phyloP scores from a whole-genome alignment of 495 filamentous ascomycete genomes.

The Podospora bellae-mahoneyi region DNA sequence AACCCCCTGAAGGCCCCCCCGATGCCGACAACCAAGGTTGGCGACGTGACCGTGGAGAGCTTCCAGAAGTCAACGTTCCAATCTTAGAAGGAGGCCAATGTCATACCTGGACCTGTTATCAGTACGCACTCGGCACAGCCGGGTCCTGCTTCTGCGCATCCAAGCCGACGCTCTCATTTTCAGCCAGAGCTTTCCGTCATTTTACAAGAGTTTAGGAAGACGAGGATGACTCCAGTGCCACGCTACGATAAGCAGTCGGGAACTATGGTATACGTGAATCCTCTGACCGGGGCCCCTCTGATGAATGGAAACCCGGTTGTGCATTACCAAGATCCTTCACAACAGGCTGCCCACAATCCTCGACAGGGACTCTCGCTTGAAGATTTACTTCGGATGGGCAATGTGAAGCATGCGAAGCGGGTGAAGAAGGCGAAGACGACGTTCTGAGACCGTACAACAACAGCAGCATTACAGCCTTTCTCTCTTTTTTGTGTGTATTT shows the following conservation, averaged over 20 bases:
- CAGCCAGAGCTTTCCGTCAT: background rate
- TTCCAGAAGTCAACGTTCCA: slow-evolving; percentile 91
- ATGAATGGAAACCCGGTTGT: background rate
- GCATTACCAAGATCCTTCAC: background rate
- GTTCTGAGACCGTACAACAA: background rate
- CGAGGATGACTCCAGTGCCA: background rate
- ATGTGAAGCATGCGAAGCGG: background rate
- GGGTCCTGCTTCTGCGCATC: background rate
- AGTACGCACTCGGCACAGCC: background rate
- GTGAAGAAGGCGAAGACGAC: background rate
- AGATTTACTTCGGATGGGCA: too few relatives aligned
- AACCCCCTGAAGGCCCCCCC: slow-evolving; percentile 40
- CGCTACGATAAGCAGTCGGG: background rate
- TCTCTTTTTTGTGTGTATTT: background rate
- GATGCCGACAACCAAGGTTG: slow-evolving; percentile 57
- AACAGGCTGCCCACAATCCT: background rate
- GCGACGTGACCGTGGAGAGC: slow-evolving; percentile 73
- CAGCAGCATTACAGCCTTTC: background rate
- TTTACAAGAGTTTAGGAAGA: background rate
- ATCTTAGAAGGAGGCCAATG: slow-evolving; percentile 44
- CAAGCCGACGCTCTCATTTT: too few relatives aligned
- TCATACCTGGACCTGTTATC: background rate
- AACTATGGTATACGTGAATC: background rate
- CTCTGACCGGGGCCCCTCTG: background rate
- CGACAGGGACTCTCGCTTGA: background rate